phyloP scores from a whole-genome alignment of 305 asterid genomes.

The Withania somnifera region DNA sequence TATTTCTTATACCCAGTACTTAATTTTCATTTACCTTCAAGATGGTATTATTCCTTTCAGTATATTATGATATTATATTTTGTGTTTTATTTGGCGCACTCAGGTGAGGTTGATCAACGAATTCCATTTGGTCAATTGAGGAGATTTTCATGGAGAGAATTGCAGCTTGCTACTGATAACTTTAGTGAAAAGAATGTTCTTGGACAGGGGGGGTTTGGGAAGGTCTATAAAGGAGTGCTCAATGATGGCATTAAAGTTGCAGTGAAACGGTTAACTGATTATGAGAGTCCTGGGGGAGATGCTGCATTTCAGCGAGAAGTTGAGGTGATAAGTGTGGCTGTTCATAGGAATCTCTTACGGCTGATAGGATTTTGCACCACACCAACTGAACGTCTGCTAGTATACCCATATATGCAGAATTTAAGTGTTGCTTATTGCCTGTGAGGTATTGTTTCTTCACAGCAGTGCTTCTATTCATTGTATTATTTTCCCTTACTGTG shows the following conservation, averaged over 20 bases:
- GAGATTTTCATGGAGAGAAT: constrained; percentile 90
- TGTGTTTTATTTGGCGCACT: neutral
- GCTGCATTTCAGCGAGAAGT: constrained; percentile 93
- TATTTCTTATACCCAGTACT: neutral
- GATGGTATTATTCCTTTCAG: neutral
- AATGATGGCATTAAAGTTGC: constrained; percentile 76
- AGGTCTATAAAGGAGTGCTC: constrained; percentile 79
- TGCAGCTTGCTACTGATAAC: constrained; percentile 82
- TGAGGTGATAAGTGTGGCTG: constrained; percentile 97
- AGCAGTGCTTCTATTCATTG: neutral
- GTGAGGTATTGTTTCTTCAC: constrained; percentile 18
- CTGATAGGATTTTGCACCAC: constrained; percentile 93
- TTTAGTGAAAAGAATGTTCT: constrained; percentile 78
- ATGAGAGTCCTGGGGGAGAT: constrained; percentile 87
- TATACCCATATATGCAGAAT: constrained; percentile 89
- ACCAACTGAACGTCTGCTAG: constrained; percentile 84
- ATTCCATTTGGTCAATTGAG: constrained; percentile 84
- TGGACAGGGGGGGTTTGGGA: constrained; percentile 96
- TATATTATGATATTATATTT: neutral
- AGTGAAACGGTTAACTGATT: constrained; percentile 78
- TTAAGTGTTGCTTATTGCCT: constrained; percentile 85
- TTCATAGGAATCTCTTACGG: constrained; percentile 76
- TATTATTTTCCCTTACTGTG: neutral
- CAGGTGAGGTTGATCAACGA: constrained; percentile 86
- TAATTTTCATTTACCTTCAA: neutral